These are phyloP conservation scores for Candida maltosa DNA, from an alignment of 805 yeast genomes.

Conservation along the genomic window DNA sequence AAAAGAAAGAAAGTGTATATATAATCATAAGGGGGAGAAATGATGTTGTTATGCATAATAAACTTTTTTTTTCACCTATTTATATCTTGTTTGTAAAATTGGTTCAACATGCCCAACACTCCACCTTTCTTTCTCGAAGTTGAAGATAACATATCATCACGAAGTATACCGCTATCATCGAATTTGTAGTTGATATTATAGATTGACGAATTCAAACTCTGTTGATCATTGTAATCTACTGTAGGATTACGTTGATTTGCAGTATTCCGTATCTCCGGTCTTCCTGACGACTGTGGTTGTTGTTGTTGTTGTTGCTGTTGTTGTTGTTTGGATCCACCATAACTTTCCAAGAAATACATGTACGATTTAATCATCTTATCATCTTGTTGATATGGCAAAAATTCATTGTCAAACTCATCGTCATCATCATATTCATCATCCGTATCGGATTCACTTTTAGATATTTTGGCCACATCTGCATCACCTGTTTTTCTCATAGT, in stretches of 20 bases:
- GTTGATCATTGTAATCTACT: neutral
- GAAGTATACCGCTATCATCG: conserved; percentile 30
- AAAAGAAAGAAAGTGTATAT: too few species aligned
- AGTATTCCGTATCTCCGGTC: neutral
- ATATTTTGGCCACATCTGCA: conserved; percentile 14
- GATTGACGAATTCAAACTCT: conserved; percentile 10
- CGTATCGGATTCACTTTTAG: conserved; percentile 12
- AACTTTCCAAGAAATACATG: conserved; percentile 81
- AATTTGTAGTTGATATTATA: conserved; percentile 24
- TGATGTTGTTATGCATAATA: neutral
- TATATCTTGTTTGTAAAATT: conserved; percentile 60
- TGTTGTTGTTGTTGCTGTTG: conserved; percentile 2
- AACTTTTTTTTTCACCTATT: conserved; percentile 14
- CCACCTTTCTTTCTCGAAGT: conserved; percentile 42
- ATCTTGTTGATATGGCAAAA: conserved; percentile 43
- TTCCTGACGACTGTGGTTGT: neutral
- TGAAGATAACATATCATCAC: conserved; percentile 23
- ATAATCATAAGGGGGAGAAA: too few species aligned
- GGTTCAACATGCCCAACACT: conserved; percentile 77
- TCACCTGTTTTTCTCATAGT: conserved; percentile 9
- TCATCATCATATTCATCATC: conserved; percentile 14
- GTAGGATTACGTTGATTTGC: conserved; percentile 1
- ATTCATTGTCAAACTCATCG: conserved; percentile 10
- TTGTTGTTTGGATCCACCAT: conserved; percentile 35
- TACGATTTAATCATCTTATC: conserved; percentile 92